Base-by-base conservation (phyloP, 441 rosid species). In the Erodium moschatum region DNA sequence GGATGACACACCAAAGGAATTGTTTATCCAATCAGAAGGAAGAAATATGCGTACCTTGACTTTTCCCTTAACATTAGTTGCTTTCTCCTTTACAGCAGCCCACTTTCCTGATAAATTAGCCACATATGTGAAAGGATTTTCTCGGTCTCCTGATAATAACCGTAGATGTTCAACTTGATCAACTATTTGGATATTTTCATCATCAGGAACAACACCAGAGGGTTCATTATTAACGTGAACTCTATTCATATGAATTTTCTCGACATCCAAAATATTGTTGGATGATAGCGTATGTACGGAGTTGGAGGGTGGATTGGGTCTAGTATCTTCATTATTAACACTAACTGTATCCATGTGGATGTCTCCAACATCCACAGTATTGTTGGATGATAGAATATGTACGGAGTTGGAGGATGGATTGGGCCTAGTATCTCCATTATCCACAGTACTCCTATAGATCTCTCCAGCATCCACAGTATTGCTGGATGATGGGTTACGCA, bases 51-150 rank as follows among this genome's bases (percentile, higher is more conserved):
- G 33, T 70, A 94, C 97, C 94, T 91, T 91, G 68, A 94, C 78
- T 72, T 76, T 94, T 67, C 97, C 97, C 74, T 68, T 82, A 67
- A 91, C 75, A 70, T 75, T 82, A 65, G 79, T 64, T 70, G 65
- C 64, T 67, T 74, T 80, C 75, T 85, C 88, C 82, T 83, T 84
- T 74, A 70, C 66, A n/a, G 85, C 81, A 77, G 88, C 88, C 94
- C 96, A 86, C 73, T 84, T 88, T 72, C 86, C 84, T 67, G 91
- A 82, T 83, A 91, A 81, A 74, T 88, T 87, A 61, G 97, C 92
- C 48, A 94, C 77, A 82, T 94, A 94, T 5, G 96, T 87, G 82
- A 94, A 91, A 67, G 99, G 97, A 50, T 66, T 84, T 82, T 88
- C 94, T 24, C 56, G 76, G 48, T 82, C 81, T 70, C 87, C 79